Evolutionary conservation across 2,329 filamentous ascomycete species (phyloP), one percentile per base, ranked within the genome.

Genomic region (Verticillium dahliae): DNA sequence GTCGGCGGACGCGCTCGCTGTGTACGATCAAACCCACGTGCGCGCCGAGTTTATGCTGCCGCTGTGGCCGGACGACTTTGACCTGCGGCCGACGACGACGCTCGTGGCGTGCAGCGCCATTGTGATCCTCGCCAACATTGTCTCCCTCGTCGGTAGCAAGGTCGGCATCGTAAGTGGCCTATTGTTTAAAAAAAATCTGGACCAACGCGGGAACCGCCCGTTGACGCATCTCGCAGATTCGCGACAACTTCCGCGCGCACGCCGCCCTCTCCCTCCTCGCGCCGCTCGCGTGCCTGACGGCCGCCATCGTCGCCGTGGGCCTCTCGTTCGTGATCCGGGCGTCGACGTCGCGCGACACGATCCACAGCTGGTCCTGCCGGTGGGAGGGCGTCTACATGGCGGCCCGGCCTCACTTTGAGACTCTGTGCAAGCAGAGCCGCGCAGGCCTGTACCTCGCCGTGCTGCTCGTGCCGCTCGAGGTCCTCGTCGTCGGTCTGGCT

Each of bases 331-430:
- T 76, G 60, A 76, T 84, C 70, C 83, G 86, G 66, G 71, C 78
- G 18, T 86, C 85, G 3, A 73, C 72, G 14, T 76, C 75, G 9
- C 74, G 75, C 62, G 83, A 85, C 69, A 85, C 83, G 6, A 72
- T 88, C 11, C 77, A 86, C 68, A 85, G 82, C 71, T 88, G 85
- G 85, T 82, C 79, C 50, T 88, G 85, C 71, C 83, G 83, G 65
- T 88, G 85, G 85, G 72, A 74, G 9, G 68, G 75, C 27, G 74
- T 86, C n/a, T 71, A 73, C 63, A 86, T 87, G 82, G 67, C 68
- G 15, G 69, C 74, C 39, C 72, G 79, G 64, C 85, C 86, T 35
- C 76, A 84, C 68, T 88, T 85, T 68, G 78, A 76, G 15, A 80
- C 78, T 0, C 72, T 88, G 58, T 88, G 85, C 72, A 76, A 73